phyloP scores from a whole-genome alignment of 371 early-diverging fungal genomes.

The Chytridium lagenaria region DNA sequence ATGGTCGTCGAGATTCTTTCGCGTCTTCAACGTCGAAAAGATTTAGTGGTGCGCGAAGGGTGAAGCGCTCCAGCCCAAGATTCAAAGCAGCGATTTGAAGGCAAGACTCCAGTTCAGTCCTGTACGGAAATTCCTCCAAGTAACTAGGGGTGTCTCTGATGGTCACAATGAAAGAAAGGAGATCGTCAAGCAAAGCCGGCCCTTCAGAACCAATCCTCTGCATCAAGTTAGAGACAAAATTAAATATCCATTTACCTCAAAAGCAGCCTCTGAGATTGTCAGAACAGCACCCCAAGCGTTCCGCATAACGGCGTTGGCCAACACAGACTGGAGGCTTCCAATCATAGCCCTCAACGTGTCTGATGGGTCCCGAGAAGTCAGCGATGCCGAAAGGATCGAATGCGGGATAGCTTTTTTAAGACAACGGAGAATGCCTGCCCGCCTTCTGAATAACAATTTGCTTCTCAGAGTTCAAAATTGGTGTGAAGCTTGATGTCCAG shows the following conservation, averaged over 20 bases:
- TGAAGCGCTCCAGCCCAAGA: slow-evolving; percentile 81
- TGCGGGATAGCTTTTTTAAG: slow-evolving; percentile 75
- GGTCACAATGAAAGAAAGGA: slow-evolving; percentile 72
- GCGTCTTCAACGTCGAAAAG: slow-evolving; percentile 60
- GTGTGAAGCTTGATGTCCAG: slow-evolving; percentile 67
- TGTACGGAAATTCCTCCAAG: slow-evolving; percentile 72
- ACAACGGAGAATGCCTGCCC: slow-evolving; percentile 70
- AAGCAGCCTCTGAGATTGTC: slow-evolving; percentile 73
- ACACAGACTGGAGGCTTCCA: slow-evolving; percentile 30
- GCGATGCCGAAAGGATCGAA: slow-evolving; percentile 67
- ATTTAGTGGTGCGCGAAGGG: slow-evolving; percentile 85
- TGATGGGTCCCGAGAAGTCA: background rate
- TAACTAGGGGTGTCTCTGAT: slow-evolving; percentile 76
- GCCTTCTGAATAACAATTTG: slow-evolving; percentile 49
- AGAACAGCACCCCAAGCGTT: slow-evolving; percentile 85
- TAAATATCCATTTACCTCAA: slow-evolving; percentile 53
- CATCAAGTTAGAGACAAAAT: background rate
- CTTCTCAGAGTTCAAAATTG: slow-evolving; percentile 71
- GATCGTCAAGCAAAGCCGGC: slow-evolving; percentile 67
- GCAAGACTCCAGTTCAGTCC: slow-evolving; percentile 82
- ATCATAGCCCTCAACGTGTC: slow-evolving; percentile 30
- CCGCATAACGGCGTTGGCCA: slow-evolving; percentile 71
- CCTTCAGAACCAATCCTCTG: slow-evolving; percentile 69
- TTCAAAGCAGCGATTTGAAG: slow-evolving; percentile 80
- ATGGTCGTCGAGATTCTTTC: slow-evolving; percentile 51